Conservation (phyloP, 2,329 filamentous ascomycete species). For the Cercospora sp. region DNA sequence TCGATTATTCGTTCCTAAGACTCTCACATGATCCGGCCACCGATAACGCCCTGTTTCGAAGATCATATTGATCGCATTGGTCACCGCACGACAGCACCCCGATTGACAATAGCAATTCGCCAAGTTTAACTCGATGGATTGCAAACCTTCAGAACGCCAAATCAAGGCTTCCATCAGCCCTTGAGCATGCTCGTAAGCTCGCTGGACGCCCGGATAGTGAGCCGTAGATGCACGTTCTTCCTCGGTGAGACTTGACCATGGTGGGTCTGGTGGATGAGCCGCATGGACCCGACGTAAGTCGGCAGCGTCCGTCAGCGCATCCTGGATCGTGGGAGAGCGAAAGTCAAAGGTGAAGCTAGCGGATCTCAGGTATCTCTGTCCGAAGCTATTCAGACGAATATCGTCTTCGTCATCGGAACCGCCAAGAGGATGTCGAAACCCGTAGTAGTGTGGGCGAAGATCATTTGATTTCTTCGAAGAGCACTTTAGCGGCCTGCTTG, state of each 20-base stretch:
- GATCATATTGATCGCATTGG: background rate
- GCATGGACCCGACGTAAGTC: background rate
- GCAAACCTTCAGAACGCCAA: background rate
- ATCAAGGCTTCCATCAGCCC: background rate
- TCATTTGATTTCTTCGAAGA: background rate
- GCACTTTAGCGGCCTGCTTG: background rate
- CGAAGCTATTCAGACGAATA: background rate
- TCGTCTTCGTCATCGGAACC: background rate
- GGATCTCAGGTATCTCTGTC: background rate
- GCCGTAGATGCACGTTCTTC: background rate
- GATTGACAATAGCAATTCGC: background rate
- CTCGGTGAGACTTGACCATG: background rate
- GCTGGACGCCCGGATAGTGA: background rate
- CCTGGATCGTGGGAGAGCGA: accelerated
- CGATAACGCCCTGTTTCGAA: background rate
- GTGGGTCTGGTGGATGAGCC: too few relatives aligned
- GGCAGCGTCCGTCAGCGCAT: background rate
- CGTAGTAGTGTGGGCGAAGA: background rate
- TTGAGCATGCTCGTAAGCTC: background rate
- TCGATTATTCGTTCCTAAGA: background rate
- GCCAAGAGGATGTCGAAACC: background rate
- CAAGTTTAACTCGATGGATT: background rate
- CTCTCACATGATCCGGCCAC: background rate
- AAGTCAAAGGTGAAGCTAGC: background rate
- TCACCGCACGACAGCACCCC: background rate